These are phyloP conservation scores for Microbotryum violaceum DNA, from an alignment of 1,284 basidiomycete species.

Conservation along the genomic window DNA sequence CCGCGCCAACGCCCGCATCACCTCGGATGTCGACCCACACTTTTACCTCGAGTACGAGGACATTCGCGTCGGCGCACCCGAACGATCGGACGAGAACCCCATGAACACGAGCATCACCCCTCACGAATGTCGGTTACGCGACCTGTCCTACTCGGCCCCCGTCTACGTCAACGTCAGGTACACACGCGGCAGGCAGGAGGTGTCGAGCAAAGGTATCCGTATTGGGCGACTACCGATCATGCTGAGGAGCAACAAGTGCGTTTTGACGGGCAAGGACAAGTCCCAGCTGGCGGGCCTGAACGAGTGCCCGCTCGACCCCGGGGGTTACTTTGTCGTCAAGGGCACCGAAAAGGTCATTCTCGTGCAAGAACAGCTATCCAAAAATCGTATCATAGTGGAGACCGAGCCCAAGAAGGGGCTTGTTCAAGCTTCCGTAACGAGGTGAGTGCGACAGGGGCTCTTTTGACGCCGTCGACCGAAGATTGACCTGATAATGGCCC, in stretches of 20 bases:
- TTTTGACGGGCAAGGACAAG: slow-evolving; percentile 69
- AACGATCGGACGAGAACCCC: slow-evolving; percentile 73
- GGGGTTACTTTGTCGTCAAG: slow-evolving; percentile 98
- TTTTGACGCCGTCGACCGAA: background rate
- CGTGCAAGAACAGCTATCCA: slow-evolving; percentile 97
- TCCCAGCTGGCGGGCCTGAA: slow-evolving; percentile 81
- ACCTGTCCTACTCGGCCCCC: slow-evolving; percentile 90
- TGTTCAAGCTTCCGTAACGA: slow-evolving; percentile 94
- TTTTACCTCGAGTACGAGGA: slow-evolving; percentile 97
- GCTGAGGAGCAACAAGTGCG: slow-evolving; percentile 90
- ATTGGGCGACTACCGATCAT: slow-evolving; percentile 95
- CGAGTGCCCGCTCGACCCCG: slow-evolving; percentile 96
- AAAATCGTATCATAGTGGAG: slow-evolving; percentile 99
- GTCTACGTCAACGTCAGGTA: slow-evolving; percentile 95
- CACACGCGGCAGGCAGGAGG: slow-evolving; percentile 82
- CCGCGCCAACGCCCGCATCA: slow-evolving; percentile 83
- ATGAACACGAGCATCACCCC: slow-evolving; percentile 83
- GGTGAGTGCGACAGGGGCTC: slow-evolving; percentile 50
- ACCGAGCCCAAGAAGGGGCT: slow-evolving; percentile 81
- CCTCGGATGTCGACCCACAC: slow-evolving; percentile 92
- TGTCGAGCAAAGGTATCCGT: slow-evolving; percentile 72
- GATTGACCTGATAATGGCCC: background rate
- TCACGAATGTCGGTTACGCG: slow-evolving; percentile 93
- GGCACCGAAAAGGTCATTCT: slow-evolving; percentile 99
- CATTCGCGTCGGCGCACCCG: slow-evolving; percentile 84